Evolutionary conservation across 805 yeast species (phyloP).

Genomic region (Sugiyamaella chiloensis): DNA sequence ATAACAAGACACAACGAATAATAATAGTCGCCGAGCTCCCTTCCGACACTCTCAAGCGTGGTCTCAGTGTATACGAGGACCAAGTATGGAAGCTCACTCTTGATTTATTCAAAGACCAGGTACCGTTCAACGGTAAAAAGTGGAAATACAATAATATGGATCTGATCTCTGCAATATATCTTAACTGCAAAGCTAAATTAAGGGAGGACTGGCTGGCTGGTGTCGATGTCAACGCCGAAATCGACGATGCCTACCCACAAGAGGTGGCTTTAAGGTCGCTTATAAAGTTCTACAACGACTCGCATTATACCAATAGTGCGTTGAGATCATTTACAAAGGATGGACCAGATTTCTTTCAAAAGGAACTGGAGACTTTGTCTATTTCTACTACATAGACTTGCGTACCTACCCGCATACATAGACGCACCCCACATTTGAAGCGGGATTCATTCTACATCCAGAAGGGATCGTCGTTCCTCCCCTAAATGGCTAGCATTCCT

Average conservation of each 20-base stretch:
- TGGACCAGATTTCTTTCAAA: conserved; percentile 41
- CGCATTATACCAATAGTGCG: conserved; percentile 40
- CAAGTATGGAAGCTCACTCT: conserved; percentile 66
- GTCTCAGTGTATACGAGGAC: conserved; percentile 57
- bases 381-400: conserved; percentile 7
- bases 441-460: background rate
- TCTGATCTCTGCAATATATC: conserved; percentile 77
- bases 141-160: conserved; percentile 96
- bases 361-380: conserved; percentile 27
- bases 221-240: conserved; percentile 68
- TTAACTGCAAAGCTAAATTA: conserved; percentile 67
- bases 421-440: conserved; percentile 5
- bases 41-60: conserved; percentile 55
- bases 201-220: conserved; percentile 89
- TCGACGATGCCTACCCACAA: conserved; percentile 75
- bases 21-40: conserved; percentile 58
- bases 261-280: conserved; percentile 81
- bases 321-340: conserved; percentile 68
- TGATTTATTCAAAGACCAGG: conserved; percentile 69
- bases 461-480: background rate
- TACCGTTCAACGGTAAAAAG: conserved; percentile 89
- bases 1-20: conserved; percentile 71
- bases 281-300: conserved; percentile 68
- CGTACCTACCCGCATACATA: too few relatives aligned
- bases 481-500: too few relatives aligned